These are phyloP conservation scores for Boletus rubescentipes DNA, from an alignment of 768 basidiomycete genomes.

Conservation along the genomic window DNA sequence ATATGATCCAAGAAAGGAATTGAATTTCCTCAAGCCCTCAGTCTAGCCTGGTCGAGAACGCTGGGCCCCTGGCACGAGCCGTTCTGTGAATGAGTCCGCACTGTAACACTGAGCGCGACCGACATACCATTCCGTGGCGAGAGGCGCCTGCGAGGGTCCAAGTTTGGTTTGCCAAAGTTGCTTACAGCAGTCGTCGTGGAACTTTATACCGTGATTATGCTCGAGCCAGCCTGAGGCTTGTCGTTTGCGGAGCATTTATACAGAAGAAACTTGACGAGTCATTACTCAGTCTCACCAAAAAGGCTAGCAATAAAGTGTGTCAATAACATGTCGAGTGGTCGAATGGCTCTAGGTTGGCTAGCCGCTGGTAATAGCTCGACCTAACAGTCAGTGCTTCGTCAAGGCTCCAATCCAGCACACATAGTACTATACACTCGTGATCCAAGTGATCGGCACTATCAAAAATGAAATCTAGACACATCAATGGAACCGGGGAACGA, in stretches of 20 bases:
- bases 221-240: not conserved
- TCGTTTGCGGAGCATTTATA: not conserved
- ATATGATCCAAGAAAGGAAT: not conserved
- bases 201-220: not conserved
- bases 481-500: not conserved
- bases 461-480: conserved; percentile 5
- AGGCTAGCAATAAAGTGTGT: not conserved
- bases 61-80: conserved; percentile 1
- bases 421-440: not conserved
- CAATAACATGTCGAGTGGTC: not conserved
- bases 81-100: not conserved
- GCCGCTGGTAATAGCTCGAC: too few relatives aligned
- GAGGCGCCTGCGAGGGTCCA: not conserved
- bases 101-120: not conserved
- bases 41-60: conserved; percentile 2
- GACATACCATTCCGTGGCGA: not conserved
- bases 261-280: not conserved
- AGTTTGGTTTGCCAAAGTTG: not conserved
- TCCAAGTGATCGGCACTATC: not conserved
- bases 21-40: not conserved
- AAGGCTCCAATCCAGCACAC: not conserved
- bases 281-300: too few relatives aligned
- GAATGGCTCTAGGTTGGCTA: too few relatives aligned
- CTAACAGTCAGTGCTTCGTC: not conserved
- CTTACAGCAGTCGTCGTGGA: not conserved